phyloP scores from a whole-genome alignment of 2,329 filamentous ascomycete species.

The Phyllosticta paracitricarpa region DNA sequence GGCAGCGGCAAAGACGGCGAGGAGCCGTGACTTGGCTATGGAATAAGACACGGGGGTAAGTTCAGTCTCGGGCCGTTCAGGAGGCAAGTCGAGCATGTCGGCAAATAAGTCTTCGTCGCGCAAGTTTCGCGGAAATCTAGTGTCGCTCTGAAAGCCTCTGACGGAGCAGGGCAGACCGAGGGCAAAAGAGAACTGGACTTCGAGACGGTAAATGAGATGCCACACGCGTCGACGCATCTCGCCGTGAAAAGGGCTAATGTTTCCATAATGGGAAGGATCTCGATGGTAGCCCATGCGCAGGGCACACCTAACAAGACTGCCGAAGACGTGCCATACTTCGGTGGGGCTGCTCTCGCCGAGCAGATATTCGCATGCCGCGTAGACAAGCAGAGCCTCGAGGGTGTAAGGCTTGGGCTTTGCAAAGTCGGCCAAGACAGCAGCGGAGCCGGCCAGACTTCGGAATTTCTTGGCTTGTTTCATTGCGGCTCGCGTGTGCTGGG shows the following conservation, averaged over 20 bases:
- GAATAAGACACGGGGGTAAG: conserved; percentile 9
- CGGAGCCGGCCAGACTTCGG: conserved; percentile 19
- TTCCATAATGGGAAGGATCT: conserved; percentile 34
- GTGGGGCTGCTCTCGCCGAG: conserved; percentile 19
- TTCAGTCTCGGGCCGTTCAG: conserved; percentile 11
- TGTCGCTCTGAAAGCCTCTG: conserved; percentile 32
- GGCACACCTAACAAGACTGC: conserved; percentile 30
- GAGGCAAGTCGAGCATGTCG: conserved; percentile 25
- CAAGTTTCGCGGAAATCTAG: conserved; percentile 34
- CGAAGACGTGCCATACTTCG: conserved; percentile 34
- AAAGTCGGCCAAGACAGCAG: conserved; percentile 23
- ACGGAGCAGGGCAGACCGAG: conserved; percentile 42
- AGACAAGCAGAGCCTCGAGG: conserved; percentile 17
- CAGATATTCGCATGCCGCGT: conserved; percentile 14
- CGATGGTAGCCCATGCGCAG: conserved; percentile 37
- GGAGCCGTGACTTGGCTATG: conserved; percentile 9
- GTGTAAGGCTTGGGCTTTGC: conserved; percentile 19
- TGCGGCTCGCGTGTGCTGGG: not conserved
- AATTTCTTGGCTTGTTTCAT: conserved; percentile 19
- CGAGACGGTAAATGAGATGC: conserved; percentile 34
- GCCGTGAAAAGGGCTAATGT: conserved; percentile 30
- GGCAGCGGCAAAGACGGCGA: conserved; percentile 15
- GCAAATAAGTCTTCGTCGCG: conserved; percentile 35
- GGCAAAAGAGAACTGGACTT: conserved; percentile 38
- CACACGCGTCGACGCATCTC: conserved; percentile 40